Evolutionary conservation across 805 yeast genomes (phyloP).

Genomic region (Metschnikowia cerradonensis): DNA sequence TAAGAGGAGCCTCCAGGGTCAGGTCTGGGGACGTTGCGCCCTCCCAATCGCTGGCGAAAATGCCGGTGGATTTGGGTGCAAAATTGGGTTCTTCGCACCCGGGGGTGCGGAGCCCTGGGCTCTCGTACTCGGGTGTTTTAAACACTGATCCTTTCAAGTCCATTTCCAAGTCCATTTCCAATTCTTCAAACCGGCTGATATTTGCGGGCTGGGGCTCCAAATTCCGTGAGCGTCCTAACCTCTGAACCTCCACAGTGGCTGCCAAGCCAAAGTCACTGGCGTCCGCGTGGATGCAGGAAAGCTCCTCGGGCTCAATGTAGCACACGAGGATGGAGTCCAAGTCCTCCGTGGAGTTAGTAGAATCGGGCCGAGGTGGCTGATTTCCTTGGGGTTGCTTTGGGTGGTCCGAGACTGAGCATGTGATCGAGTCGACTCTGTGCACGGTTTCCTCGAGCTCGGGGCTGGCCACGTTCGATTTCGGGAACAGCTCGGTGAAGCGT

Average conservation of each 20-base stretch:
- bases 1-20: too few species aligned
- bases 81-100: too few species aligned
- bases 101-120: too few species aligned
- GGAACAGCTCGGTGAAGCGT: background rate
- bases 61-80: too few species aligned
- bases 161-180: too few species aligned
- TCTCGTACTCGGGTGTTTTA: too few species aligned
- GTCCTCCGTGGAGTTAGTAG: background rate
- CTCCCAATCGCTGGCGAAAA: too few species aligned
- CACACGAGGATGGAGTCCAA: conserved; percentile 1
- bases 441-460: background rate
- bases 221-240: background rate
- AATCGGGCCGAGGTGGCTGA: background rate
- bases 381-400: background rate
- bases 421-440: background rate
- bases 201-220: background rate
- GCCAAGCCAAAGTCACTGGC: background rate
- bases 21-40: too few species aligned
- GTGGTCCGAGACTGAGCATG: background rate
- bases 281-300: background rate
- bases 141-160: too few species aligned
- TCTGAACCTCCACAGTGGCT: background rate
- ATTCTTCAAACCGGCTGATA: too few species aligned
- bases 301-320: background rate
- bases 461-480: too few species aligned